Evolutionary conservation across 495 filamentous ascomycete genomes (phyloP).

Genomic region (Hypoxylon intermedium): DNA sequence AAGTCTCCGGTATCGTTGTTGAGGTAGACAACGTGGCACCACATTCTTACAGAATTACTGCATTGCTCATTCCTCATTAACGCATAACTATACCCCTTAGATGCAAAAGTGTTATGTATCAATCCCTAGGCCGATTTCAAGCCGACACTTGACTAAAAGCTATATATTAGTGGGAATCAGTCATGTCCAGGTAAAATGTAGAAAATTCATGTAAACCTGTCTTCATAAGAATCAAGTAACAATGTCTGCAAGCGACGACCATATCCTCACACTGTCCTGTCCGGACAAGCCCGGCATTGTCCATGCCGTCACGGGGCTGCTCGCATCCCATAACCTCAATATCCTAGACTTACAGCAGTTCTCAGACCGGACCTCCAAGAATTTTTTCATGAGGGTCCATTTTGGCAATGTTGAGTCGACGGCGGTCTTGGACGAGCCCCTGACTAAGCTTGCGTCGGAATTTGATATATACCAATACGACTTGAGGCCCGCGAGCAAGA

Average conservation of each 20-base stretch:
- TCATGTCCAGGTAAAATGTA: slow-evolving; percentile 30
- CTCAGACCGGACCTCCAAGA: slow-evolving; percentile 67
- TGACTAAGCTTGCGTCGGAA: slow-evolving; percentile 61
- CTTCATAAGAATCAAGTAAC: slow-evolving; percentile 20
- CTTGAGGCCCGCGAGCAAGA: slow-evolving; percentile 65
- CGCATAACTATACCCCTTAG: slow-evolving; percentile 21
- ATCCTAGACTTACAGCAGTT: slow-evolving; percentile 79
- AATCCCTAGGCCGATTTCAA: slow-evolving; percentile 39
- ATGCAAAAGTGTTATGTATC: slow-evolving; percentile 36
- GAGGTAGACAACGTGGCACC: too few relatives aligned
- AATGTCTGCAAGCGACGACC: slow-evolving; percentile 52
- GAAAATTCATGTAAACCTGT: slow-evolving; percentile 20
- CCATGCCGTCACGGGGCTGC: slow-evolving; percentile 74
- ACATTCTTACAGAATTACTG: too few relatives aligned
- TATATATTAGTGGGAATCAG: slow-evolving; percentile 29
- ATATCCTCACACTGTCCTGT: slow-evolving; percentile 77
- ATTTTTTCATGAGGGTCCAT: slow-evolving; percentile 81
- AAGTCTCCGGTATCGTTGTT: too few relatives aligned
- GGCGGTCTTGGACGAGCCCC: slow-evolving; percentile 56
- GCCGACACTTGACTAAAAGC: slow-evolving; percentile 33
- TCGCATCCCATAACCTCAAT: slow-evolving; percentile 70
- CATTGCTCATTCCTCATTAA: slow-evolving; percentile 12
- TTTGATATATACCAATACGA: slow-evolving; percentile 66
- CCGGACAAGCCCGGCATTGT: slow-evolving; percentile 79
- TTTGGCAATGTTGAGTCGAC: slow-evolving; percentile 61